These are phyloP conservation scores for Rhodotorula babjevae DNA, from an alignment of 768 basidiomycete species.

Conservation along the genomic window DNA sequence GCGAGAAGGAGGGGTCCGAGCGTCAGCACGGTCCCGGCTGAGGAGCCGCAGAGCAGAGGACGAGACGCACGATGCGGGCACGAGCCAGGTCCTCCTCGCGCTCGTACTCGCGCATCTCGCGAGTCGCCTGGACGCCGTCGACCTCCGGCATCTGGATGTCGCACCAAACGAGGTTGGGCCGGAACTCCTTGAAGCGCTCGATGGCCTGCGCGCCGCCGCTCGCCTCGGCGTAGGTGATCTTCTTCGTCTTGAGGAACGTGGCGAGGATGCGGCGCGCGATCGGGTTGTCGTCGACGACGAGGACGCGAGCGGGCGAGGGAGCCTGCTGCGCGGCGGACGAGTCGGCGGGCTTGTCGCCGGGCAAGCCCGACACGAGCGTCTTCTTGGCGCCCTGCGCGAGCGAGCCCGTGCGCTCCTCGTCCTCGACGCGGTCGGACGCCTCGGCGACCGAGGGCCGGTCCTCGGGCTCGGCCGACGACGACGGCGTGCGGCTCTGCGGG, in stretches of 20 bases:
- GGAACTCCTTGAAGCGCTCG: constrained; percentile 1
- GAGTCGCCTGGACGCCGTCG: not conserved
- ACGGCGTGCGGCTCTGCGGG: not conserved
- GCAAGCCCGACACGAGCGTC: not conserved
- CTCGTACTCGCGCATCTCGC: constrained; percentile 1
- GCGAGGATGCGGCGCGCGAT: not conserved
- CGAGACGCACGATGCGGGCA: not conserved
- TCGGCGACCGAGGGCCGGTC: not conserved
- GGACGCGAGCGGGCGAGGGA: not conserved
- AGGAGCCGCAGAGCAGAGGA: not conserved
- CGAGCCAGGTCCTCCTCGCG: not conserved
- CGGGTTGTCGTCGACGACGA: constrained; percentile 13
- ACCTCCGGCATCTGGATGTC: constrained; percentile 6
- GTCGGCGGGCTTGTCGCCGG: not conserved
- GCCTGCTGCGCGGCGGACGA: not conserved
- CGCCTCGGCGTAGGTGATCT: not conserved
- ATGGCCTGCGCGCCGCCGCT: constrained; percentile 1
- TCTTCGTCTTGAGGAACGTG: constrained; percentile 1
- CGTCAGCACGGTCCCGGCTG: too few species aligned
- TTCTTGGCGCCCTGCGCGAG: not conserved
- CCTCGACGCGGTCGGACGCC: not conserved
- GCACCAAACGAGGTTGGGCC: constrained; percentile 6
- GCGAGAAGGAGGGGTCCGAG: not conserved
- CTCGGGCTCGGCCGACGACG: not conserved
- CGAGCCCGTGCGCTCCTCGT: not conserved